Evolutionary conservation across 257 asterid species (phyloP).

Genomic region (Thymus mandschuricus): DNA sequence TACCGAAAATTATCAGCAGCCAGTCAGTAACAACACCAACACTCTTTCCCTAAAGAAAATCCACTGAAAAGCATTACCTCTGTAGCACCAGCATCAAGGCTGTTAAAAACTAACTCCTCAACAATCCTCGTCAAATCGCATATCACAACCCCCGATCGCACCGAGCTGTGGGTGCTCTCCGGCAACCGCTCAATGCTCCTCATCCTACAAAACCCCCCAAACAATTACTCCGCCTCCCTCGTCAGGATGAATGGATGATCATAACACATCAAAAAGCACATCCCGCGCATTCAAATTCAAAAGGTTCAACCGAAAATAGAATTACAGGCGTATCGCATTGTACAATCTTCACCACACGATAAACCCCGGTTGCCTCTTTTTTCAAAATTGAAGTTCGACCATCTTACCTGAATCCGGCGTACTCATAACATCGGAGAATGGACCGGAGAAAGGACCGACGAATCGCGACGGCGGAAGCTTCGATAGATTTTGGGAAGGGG

Average conservation of each 20-base stretch:
- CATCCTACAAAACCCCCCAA: conserved; percentile 45
- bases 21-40: conserved; percentile 13
- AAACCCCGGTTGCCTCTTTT: not conserved
- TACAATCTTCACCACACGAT: not conserved
- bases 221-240: conserved; percentile 7
- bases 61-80: conserved; percentile 45
- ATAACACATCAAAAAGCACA: conserved; percentile 11
- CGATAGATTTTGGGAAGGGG: not conserved
- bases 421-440: not conserved
- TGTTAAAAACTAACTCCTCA: conserved; percentile 83
- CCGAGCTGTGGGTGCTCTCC: conserved; percentile 61
- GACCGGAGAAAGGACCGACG: no score
- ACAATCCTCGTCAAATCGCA: conserved; percentile 80
- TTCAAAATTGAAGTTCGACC: not conserved
- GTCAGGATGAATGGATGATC: conserved; percentile 14
- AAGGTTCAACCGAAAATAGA: not conserved
- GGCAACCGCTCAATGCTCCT: conserved; percentile 71
- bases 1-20: not conserved
- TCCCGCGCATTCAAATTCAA: conserved; percentile 1
- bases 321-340: not conserved
- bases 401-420: not conserved
- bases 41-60: conserved; percentile 10
- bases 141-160: conserved; percentile 75
- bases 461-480: not conserved
- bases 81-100: conserved; percentile 89